These are phyloP conservation scores for Omphalotus olearius DNA, from an alignment of 1,284 basidiomycete genomes.

Conservation along the genomic window DNA sequence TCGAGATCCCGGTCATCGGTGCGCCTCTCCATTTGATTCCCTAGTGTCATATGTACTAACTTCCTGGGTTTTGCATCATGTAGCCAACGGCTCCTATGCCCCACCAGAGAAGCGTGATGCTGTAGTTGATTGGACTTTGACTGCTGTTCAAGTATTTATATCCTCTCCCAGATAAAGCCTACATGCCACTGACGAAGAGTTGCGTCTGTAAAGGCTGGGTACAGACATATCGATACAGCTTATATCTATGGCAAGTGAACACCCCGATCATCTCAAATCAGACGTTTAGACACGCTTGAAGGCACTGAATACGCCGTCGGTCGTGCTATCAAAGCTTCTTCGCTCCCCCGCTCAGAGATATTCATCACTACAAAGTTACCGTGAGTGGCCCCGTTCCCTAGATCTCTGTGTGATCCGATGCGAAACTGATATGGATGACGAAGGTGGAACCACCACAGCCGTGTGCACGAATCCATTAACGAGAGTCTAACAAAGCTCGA, in stretches of 20 bases:
- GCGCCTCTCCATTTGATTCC: too few species aligned
- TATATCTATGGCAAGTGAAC: too few species aligned
- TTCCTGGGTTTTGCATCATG: too few species aligned
- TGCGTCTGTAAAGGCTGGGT: conserved; percentile 8
- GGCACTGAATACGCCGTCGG: conserved; percentile 46
- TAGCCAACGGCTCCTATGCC: conserved; percentile 12
- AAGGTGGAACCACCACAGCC: conserved; percentile 29
- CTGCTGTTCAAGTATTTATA: conserved; percentile 7
- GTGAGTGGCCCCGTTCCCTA: too few species aligned
- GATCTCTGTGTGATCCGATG: too few species aligned
- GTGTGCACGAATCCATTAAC: conserved; percentile 46
- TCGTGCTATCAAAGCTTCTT: conserved; percentile 40
- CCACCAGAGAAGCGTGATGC: conserved; percentile 7
- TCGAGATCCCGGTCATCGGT: too few species aligned
- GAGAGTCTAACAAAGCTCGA: conserved; percentile 52
- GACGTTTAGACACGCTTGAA: neutral
- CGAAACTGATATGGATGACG: conserved; percentile 16
- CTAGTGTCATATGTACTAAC: too few species aligned
- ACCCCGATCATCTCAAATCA: too few species aligned
- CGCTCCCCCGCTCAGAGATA: conserved; percentile 41
- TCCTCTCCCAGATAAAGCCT: neutral
- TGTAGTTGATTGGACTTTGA: conserved; percentile 11
- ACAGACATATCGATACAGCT: conserved; percentile 15
- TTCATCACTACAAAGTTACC: conserved; percentile 47
- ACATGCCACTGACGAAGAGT: neutral